A percentile compares a stretch with the other conserved stretches of the same genome.
Conservation (phyloP, 148 eudicot genomes). For the Mesembryanthemum crystallinum region DNA sequence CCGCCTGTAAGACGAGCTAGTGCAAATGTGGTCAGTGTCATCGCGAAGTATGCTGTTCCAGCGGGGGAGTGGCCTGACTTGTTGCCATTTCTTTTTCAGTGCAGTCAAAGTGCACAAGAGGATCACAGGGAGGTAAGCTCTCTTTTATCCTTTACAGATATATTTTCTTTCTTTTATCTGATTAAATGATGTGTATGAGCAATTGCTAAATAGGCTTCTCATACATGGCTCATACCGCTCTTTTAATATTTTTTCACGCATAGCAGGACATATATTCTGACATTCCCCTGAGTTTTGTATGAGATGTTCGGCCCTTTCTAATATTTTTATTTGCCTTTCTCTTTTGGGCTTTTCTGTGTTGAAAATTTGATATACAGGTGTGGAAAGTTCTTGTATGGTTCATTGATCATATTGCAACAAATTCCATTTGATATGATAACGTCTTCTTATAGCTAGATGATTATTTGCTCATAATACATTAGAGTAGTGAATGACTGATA, state of each 20-base stretch:
- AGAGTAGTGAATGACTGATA: too few species aligned
- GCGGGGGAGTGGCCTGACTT: slow-evolving; percentile 96
- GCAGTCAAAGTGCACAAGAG: slow-evolving; percentile 95
- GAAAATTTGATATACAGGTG: too few species aligned
- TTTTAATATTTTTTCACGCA: not conserved
- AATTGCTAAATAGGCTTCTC: not conserved
- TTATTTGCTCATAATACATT: too few species aligned
- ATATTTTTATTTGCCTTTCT: too few species aligned
- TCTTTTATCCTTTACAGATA: too few species aligned
- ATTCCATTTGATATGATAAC: too few species aligned
- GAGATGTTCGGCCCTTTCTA: too few species aligned
- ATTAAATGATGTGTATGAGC: not conserved
- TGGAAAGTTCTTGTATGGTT: too few species aligned
- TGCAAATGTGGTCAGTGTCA: slow-evolving; percentile 90
- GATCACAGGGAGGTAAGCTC: slow-evolving; percentile 81
- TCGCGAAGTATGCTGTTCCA: slow-evolving; percentile 97
- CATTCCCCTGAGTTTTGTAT: not conserved
- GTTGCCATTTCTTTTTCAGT: slow-evolving; percentile 90
- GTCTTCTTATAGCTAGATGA: too few species aligned
- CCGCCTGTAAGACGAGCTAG: slow-evolving; percentile 96
- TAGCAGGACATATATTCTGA: not conserved
- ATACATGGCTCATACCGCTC: not conserved
- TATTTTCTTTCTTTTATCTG: not conserved
- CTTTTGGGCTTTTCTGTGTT: too few species aligned
- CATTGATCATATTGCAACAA: too few species aligned